Percentiles rank a stretch among this genome's conserved stretches.
Evolutionary conservation across 2,329 filamentous ascomycete genomes (phyloP).

Genomic region (Epichloe sibirici): DNA sequence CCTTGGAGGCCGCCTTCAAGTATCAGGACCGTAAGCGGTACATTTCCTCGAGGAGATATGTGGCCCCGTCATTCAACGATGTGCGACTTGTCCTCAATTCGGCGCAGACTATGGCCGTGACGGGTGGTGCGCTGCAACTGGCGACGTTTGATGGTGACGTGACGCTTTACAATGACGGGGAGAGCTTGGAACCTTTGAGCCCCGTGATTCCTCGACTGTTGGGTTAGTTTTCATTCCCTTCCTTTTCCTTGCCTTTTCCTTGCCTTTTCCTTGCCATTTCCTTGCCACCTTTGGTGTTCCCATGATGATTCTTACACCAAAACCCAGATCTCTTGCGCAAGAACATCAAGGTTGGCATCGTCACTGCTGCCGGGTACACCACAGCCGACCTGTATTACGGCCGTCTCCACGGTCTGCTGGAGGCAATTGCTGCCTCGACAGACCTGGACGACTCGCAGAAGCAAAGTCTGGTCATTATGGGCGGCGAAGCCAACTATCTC

Average conservation of each 20-base stretch:
- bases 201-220: constrained; percentile 60
- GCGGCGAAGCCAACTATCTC: constrained; percentile 91
- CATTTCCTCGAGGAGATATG: constrained; percentile 85
- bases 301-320: neutral
- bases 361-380: constrained; percentile 92
- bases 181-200: constrained; percentile 61
- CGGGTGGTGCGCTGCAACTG: constrained; percentile 63
- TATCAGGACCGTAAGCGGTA: constrained; percentile 77
- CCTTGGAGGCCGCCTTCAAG: constrained; percentile 79
- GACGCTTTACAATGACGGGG: constrained; percentile 85
- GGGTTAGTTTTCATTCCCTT: constrained; percentile 18
- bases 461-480: constrained; percentile 78
- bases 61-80: constrained; percentile 95
- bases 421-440: constrained; percentile 54
- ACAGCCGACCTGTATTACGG: constrained; percentile 77
- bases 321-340: constrained; percentile 54
- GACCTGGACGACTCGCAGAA: constrained; percentile 54
- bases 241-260: neutral
- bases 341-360: constrained; percentile 81
- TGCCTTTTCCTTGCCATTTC: neutral
- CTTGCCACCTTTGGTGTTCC: too few relatives aligned
- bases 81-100: constrained; percentile 88
- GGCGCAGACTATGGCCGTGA: constrained; percentile 86
- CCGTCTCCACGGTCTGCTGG: constrained; percentile 74
- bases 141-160: constrained; percentile 97